Percentiles rank a stretch among this genome's conserved stretches.
phyloP scores from a whole-genome alignment of 2,329 filamentous ascomycete genomes.

The Exophiala lecanii-corni region DNA sequence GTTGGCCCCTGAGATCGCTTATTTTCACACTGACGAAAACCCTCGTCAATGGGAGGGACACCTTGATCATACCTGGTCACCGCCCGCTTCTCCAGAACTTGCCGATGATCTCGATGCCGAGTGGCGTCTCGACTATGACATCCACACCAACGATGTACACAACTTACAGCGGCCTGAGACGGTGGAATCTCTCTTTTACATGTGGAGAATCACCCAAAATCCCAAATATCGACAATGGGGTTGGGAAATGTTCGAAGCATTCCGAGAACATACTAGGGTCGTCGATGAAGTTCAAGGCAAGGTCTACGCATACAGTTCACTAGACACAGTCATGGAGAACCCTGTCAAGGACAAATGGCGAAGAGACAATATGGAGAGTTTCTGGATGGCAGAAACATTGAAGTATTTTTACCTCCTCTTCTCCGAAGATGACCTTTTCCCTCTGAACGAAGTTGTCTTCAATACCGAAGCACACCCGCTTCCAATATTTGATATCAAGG shows the following conservation, averaged over 20 bases:
- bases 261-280: slow-evolving; percentile 79
- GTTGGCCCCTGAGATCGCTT: slow-evolving; percentile 89
- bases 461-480: slow-evolving; percentile 95
- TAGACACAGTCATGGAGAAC: slow-evolving; percentile 21
- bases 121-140: slow-evolving; percentile 74
- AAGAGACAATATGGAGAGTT: slow-evolving; percentile 93
- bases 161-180: slow-evolving; percentile 96
- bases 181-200: slow-evolving; percentile 93
- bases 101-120: slow-evolving; percentile 46
- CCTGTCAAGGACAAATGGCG: slow-evolving; percentile 17
- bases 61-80: slow-evolving; percentile 44
- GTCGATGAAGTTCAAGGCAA: slow-evolving; percentile 52
- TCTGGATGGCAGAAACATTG: slow-evolving; percentile 96
- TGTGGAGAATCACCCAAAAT: slow-evolving; percentile 97
- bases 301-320: slow-evolving; percentile 24
- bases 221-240: slow-evolving; percentile 89
- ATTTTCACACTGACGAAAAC: slow-evolving; percentile 72
- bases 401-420: slow-evolving; percentile 98
- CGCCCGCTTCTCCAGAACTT: slow-evolving; percentile 43
- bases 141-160: slow-evolving; percentile 79
- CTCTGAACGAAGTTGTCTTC: slow-evolving; percentile 76
- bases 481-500: slow-evolving; percentile 74
- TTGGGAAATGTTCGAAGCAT: slow-evolving; percentile 96
- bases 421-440: slow-evolving; percentile 51
- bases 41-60: slow-evolving; percentile 43